Conservation (phyloP, 805 yeast genomes). For the Candida manassasensis region DNA sequence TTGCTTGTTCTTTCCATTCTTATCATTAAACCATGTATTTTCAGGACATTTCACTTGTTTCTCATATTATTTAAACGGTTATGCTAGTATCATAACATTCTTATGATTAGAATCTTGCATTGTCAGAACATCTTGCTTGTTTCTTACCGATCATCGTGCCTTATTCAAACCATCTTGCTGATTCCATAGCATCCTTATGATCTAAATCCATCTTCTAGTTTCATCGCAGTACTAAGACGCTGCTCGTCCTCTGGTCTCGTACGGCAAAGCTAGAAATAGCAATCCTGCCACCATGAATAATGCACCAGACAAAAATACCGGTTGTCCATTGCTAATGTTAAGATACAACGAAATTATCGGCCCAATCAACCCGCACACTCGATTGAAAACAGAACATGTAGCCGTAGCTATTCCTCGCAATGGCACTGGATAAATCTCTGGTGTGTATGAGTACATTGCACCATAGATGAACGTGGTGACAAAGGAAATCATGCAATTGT, state of each 20-base stretch:
- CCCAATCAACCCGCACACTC: constrained; percentile 25
- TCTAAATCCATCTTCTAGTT: too few relatives aligned
- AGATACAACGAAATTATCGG: constrained; percentile 13
- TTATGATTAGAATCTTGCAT: too few relatives aligned
- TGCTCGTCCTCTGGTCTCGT: constrained; percentile 11
- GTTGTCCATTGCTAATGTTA: constrained; percentile 10
- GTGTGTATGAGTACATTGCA: constrained; percentile 11
- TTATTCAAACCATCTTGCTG: too few relatives aligned
- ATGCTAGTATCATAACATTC: too few relatives aligned
- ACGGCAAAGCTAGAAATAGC: constrained; percentile 20
- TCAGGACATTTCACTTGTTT: too few relatives aligned
- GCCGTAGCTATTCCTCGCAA: constrained; percentile 10
- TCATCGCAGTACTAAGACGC: too few relatives aligned
- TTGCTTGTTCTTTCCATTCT: too few relatives aligned
- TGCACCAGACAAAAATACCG: constrained; percentile 11
- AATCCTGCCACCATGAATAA: constrained; percentile 14
- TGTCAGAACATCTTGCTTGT: too few relatives aligned
- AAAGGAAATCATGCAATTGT: constrained; percentile 30
- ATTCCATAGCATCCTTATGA: too few relatives aligned
- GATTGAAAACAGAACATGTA: constrained; percentile 17
- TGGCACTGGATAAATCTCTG: constrained; percentile 11
- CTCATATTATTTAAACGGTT: too few relatives aligned
- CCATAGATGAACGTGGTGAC: constrained; percentile 41
- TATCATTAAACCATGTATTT: too few relatives aligned
- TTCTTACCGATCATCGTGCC: too few relatives aligned